phyloP scores from a whole-genome alignment of 2,329 filamentous ascomycete species.

The Pyrenophora tritici-repentis region DNA sequence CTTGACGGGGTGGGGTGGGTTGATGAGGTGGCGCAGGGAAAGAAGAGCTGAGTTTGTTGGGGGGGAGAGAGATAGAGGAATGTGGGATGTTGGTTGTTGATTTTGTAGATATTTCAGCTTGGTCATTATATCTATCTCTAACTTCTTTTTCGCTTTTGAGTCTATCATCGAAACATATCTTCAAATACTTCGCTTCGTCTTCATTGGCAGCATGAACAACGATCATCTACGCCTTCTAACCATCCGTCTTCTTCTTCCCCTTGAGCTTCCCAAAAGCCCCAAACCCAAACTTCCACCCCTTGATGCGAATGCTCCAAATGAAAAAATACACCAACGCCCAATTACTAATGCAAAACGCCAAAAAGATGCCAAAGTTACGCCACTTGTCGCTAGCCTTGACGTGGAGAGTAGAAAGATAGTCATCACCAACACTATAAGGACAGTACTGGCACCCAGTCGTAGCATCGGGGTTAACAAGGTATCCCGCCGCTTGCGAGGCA shows the following conservation, averaged over 20 bases:
- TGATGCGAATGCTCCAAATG: slow-evolving; percentile 72
- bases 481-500: slow-evolving; percentile 60
- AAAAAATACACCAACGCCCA: slow-evolving; percentile 78
- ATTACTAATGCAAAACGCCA: slow-evolving; percentile 72
- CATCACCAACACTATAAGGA: slow-evolving; percentile 65
- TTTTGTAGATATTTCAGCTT: no score
- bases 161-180: no score
- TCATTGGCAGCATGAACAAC: no score
- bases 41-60: no score
- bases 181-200: neutral
- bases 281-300: slow-evolving; percentile 72
- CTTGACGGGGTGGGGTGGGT: no score
- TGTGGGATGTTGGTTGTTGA: no score
- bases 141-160: no score
- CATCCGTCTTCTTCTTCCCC: slow-evolving; percentile 15
- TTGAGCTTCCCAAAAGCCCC: slow-evolving; percentile 50
- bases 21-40: no score
- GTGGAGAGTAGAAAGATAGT: slow-evolving; percentile 68
- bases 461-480: slow-evolving; percentile 66
- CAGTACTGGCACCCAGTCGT: slow-evolving; percentile 71
- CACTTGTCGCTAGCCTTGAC: slow-evolving; percentile 66
- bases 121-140: no score
- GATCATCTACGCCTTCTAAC: slow-evolving; percentile 4
- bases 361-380: slow-evolving; percentile 73
- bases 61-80: no score